phyloP scores from a whole-genome alignment of 2,329 filamentous ascomycete species.

The Curvularia verruculosa region DNA sequence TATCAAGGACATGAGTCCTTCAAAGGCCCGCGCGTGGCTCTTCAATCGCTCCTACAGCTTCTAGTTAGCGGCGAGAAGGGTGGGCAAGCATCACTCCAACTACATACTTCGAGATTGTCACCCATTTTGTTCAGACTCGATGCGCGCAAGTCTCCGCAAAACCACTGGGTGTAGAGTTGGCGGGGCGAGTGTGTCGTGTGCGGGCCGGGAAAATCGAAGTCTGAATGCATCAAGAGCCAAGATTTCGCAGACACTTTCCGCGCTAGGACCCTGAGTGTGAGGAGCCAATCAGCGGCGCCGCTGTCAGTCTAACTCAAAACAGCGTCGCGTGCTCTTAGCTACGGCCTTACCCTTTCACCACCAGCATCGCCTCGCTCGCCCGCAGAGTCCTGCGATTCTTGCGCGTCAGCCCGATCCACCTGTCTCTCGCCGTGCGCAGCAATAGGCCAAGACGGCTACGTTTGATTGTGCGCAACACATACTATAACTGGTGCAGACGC shows the following conservation, averaged over 20 bases:
- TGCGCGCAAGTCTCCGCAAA: not conserved
- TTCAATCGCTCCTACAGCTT: conserved; percentile 58
- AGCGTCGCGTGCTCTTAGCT: conserved; percentile 17
- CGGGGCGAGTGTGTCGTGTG: conserved; percentile 37
- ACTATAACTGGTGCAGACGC: conserved; percentile 21
- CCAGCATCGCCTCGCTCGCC: conserved; percentile 24
- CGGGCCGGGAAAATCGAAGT: conserved; percentile 31
- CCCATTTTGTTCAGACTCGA: conserved; percentile 34
- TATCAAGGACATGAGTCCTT: conserved; percentile 84
- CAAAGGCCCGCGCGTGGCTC: conserved; percentile 74
- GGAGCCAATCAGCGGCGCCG: conserved; percentile 20
- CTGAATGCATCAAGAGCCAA: conserved; percentile 23
- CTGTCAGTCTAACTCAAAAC: conserved; percentile 6
- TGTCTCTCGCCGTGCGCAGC: conserved; percentile 17
- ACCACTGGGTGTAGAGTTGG: conserved; percentile 15
- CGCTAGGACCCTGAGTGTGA: conserved; percentile 22
- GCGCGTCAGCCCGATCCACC: conserved; percentile 25
- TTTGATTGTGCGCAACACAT: conserved; percentile 22
- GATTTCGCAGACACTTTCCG: conserved; percentile 29
- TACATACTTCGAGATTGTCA: conserved; percentile 52
- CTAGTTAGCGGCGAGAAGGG: conserved; percentile 36
- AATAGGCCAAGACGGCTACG: conserved; percentile 17
- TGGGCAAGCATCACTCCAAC: conserved; percentile 26
- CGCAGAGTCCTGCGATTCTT: conserved; percentile 12
- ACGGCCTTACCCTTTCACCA: conserved; percentile 9